Evolutionary conservation across 2,329 filamentous ascomycete species (phyloP), one percentile per base, ranked within the genome.

Genomic region (Zymoseptoria tritici): DNA sequence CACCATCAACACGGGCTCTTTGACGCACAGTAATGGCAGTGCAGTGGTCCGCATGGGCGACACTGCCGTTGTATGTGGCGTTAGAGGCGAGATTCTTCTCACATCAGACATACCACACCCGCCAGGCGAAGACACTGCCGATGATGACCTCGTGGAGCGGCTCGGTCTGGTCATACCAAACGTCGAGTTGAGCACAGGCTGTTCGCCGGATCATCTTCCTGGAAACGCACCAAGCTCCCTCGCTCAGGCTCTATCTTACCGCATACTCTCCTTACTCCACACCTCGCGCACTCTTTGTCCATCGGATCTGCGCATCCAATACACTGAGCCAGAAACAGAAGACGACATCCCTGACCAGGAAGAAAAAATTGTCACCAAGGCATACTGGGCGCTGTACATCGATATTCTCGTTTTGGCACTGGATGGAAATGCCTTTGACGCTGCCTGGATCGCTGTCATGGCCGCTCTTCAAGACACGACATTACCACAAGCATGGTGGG

Each of bases 321-420:
- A 82, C 59, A 76, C 78, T 19, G 66, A 67, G 54, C 67, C 66
- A n/a, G 74, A 79, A 24, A 77, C 75, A 16, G 78, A 79, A 16
- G 78, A 81, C 21, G 78, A 80, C 3, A 74, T 78, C 57, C 71
- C 76, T 4, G 70, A 71, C 49, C 72, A 68, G 16, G 76, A 65
- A 2, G 68, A 74, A 13, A 66, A 69, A 49, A 72, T 73, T 7
- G 80, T 85, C 63, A 75, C 93, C 9, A 93, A 89, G 72, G 94
- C 88, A 0, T 97, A 95, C 74, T 99, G 93, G 94, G 87, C 90
- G 9, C 84, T 99, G 20, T 97, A 96, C 75, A 89, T 99, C 65
- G 93, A 97, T 71, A 81, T 97, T n/a, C 83, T 97, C 71, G 94
- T 96, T 76, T 87, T 99, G 66, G 95, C 90, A 0, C 85, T 96